Evolutionary conservation across 2,329 filamentous ascomycete species (phyloP), one percentile per base, ranked within the genome.

Genomic region (Fusarium longipes): DNA sequence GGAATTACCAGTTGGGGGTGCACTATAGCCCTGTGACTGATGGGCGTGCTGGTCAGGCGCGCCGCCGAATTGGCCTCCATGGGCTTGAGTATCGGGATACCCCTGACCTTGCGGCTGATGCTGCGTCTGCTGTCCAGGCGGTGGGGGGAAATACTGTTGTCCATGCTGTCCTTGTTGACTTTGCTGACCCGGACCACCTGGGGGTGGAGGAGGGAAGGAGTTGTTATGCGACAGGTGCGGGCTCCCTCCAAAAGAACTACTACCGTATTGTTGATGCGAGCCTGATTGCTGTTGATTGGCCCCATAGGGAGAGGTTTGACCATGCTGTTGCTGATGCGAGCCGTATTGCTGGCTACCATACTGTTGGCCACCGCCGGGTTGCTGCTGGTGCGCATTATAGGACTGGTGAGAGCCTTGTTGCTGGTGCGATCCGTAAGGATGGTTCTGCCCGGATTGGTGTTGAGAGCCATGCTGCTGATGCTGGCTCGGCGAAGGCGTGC

Each of bases 401-500:
- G 35, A 35, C 29, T 65, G 58, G 25, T 61, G 55, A 18, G 45
- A 44, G 29, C 55, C 43, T 27, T 45, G 70, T 12, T 75, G 72
- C 30, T 76, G 70, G 36, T 60, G 65, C 29, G 64, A 53, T 12
- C 56, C 50, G 14, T 57, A 63, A 11, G 35, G 30, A 39, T 64
- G 61, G 27, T 24, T 57, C 29, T 50, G 60, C 25, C 38, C 32
- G 15, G 60, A 17, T 40, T 68, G 64, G 15, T 60, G 61, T 30
- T 57, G 59, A 42, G 60, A 53, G 24, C 54, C 49, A 30, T 67
- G 50, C 54, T 67, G 68, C 63, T 75, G 70, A 8, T 75, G 72
- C 25, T 77, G 71, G 39, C 52, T 77, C 47, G 74, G 71, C 12
- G 70, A 70, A 22, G 70, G 70, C 39, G 70, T 69, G 39, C 51